Base-by-base conservation (phyloP, 768 basidiomycete species). In the Pleurotus sapidus region DNA sequence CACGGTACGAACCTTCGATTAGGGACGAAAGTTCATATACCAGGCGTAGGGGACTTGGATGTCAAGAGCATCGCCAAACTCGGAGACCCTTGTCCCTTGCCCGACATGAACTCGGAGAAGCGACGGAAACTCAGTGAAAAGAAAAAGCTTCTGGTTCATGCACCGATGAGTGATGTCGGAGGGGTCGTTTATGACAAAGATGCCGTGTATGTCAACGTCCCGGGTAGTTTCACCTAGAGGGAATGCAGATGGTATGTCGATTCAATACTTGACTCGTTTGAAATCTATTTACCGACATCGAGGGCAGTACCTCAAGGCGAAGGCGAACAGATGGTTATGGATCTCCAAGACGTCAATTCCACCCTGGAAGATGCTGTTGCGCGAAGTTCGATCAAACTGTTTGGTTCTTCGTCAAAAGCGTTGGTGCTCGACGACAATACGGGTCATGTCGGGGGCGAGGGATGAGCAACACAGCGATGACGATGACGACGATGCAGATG, bases 91-190 rank as follows among this genome's bases (percentile, higher is more conserved):
- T 98, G 97, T 75, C 95, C 97, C 1, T 72, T 98, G 17, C 97
- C 97, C 2, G 91, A 93, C 23, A 83, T 84, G 0, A 91, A 96
- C 43, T 90, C 90, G 51, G 97, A 98, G 75, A 95, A 91, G 74
- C 72, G 92, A 60, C 74, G 96, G 60, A 95, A 92, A 70, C 78
- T 99, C 65, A 95, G 93, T 64, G 97, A 98, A 72, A 96, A 97
- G 77, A 92, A 90, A 71, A 95, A 91, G 68, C 68, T 93, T 40
- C 74, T 96, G 1, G 85, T 98, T 1, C 93, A 98, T 69, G 97
- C 97, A 14, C 97, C 97, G 1, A 98, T 99, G 97, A 97, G 95
- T 70, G 96, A 98, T 65, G 89, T 98, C 1, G 96, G 96, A 9
- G 97, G 96, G 2, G 85, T 99, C 55, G 84, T 91, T 72, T 98